Percentiles rank a stretch among this genome's conserved stretches.
phyloP scores from a whole-genome alignment of 495 filamentous ascomycete species.

The Penicillium goetzii region DNA sequence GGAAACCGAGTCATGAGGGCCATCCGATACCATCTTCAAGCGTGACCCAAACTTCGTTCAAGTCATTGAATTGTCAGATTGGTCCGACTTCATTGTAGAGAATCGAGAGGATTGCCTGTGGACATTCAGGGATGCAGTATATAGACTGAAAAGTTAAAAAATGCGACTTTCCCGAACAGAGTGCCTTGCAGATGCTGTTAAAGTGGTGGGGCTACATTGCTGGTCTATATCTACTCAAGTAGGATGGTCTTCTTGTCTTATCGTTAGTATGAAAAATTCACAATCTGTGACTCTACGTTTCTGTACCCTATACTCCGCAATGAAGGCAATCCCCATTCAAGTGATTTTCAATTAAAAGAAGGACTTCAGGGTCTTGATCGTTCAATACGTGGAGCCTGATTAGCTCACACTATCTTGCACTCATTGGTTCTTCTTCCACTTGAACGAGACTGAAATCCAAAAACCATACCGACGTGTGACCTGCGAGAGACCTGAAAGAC shows the following conservation, averaged over 20 bases:
- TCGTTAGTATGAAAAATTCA: no score
- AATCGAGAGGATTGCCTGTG: neutral
- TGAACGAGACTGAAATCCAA: slow-evolving; percentile 4
- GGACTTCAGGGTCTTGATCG: no score
- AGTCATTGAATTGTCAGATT: slow-evolving; percentile 20
- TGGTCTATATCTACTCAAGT: no score
- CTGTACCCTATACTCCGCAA: no score
- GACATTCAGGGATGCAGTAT: neutral
- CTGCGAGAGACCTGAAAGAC: neutral
- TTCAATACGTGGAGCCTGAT: neutral
- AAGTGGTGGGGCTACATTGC: no score
- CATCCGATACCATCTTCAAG: slow-evolving; percentile 6
- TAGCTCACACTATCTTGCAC: neutral
- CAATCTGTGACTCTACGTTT: no score
- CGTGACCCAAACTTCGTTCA: slow-evolving; percentile 34
- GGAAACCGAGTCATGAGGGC: slow-evolving; percentile 15
- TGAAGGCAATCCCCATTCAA: no score
- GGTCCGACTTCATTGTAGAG: slow-evolving; percentile 8
- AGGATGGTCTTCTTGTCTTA: no score
- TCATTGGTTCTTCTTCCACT: neutral
- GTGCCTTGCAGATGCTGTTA: no score
- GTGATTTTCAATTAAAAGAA: no score
- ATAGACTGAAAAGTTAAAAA: neutral
- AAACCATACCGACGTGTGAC: slow-evolving; percentile 18
- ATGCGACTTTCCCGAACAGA: no score